Conservation (phyloP, 2,329 filamentous ascomycete genomes). For the Fusarium proliferatum region DNA sequence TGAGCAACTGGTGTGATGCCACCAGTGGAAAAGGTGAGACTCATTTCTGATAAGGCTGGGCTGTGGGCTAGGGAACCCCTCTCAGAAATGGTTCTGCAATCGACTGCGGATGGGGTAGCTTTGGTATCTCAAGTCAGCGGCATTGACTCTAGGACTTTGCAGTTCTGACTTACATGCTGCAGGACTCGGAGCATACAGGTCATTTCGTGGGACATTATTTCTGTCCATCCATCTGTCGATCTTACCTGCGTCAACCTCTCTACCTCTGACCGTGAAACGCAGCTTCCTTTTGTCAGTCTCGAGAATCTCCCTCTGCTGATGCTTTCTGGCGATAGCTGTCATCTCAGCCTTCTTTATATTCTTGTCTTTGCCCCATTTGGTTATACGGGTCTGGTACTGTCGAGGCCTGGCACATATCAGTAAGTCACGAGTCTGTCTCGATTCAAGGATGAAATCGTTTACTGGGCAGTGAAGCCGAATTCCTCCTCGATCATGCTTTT, state of each 20-base stretch:
- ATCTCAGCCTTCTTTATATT: neutral
- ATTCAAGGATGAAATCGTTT: neutral
- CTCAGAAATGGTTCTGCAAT: neutral
- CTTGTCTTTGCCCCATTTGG: conserved; percentile 1
- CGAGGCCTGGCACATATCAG: neutral
- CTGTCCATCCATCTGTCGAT: conserved; percentile 11
- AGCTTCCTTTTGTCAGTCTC: neutral
- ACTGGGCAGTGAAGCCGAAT: neutral
- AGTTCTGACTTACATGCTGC: neutral
- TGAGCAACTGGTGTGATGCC: fast-evolving
- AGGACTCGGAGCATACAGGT: neutral
- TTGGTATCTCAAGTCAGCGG: fast-evolving
- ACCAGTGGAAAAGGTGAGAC: fast-evolving
- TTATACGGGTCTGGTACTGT: neutral
- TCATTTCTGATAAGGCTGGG: neutral
- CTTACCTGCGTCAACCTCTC: neutral
- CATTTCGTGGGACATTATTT: neutral
- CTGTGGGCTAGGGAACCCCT: neutral
- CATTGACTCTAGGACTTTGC: fast-evolving
- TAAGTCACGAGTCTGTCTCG: neutral
- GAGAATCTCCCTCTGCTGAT: neutral
- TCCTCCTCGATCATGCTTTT: neutral
- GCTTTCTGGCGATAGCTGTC: neutral
- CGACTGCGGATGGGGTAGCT: neutral
- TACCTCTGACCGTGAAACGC: neutral